A percentile compares a stretch with the other conserved stretches of the same genome.
These are phyloP conservation scores for Debaryomyces psychrophilus DNA, from an alignment of 1,139 yeast genomes.

Conservation along the genomic window DNA sequence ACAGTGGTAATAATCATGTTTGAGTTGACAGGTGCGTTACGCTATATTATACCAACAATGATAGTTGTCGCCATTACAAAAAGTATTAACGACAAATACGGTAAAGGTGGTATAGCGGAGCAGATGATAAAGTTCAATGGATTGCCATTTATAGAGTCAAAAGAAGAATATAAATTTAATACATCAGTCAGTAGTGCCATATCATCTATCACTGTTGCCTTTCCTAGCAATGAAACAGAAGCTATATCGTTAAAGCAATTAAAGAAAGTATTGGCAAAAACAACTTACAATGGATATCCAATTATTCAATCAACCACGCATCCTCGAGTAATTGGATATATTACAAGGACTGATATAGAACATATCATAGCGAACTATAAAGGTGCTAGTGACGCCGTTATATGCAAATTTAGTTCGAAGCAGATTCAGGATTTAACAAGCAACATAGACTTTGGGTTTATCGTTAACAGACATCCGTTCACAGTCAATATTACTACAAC, in stretches of 20 bases:
- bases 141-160: slow-evolving; percentile 78
- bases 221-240: slow-evolving; percentile 43
- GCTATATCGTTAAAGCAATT: slow-evolving; percentile 39
- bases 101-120: slow-evolving; percentile 89
- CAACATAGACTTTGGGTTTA: slow-evolving; percentile 39
- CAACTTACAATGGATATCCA: slow-evolving; percentile 59
- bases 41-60: slow-evolving; percentile 93
- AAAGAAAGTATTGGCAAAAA: slow-evolving; percentile 38
- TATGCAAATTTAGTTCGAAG: slow-evolving; percentile 24
- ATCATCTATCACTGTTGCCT: slow-evolving; percentile 55
- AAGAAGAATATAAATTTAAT: slow-evolving; percentile 64
- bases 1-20: slow-evolving; percentile 95
- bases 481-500: slow-evolving; percentile 58
- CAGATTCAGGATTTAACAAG: slow-evolving; percentile 15
- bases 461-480: slow-evolving; percentile 65
- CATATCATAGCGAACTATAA: slow-evolving; percentile 22
- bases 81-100: slow-evolving; percentile 72
- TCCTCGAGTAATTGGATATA: slow-evolving; percentile 42
- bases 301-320: slow-evolving; percentile 38
- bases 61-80: slow-evolving; percentile 92
- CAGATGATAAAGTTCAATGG: slow-evolving; percentile 92
- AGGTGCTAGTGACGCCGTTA: slow-evolving; percentile 18
- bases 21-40: slow-evolving; percentile 91
- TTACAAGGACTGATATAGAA: slow-evolving; percentile 38
- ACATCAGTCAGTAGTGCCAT: slow-evolving; percentile 65